Evolutionary conservation across 768 basidiomycete species (phyloP).

Genomic region (Suillus alpinus): DNA sequence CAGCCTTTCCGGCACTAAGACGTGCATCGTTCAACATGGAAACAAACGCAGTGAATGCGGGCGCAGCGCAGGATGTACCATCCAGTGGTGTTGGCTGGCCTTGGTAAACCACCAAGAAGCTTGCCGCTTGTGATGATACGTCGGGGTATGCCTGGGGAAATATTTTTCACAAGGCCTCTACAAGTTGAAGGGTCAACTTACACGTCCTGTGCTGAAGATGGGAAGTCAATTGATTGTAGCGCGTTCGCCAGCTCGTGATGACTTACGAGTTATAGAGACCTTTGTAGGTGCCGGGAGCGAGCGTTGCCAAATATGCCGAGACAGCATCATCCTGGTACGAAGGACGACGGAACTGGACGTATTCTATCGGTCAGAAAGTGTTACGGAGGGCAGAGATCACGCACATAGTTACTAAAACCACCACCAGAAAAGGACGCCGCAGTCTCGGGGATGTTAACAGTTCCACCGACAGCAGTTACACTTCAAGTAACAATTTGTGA

Average conservation of each 20-base stretch:
- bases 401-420: constrained; percentile 68
- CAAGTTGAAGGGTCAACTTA: constrained; percentile 27
- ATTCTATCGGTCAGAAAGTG: background rate
- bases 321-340: constrained; percentile 50
- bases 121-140: constrained; percentile 56
- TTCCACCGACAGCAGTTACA: constrained; percentile 73
- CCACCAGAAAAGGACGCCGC: constrained; percentile 67
- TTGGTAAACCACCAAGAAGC: constrained; percentile 46
- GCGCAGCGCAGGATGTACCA: constrained; percentile 67
- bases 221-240: constrained; percentile 1
- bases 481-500: constrained; percentile 29
- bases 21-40: constrained; percentile 66
- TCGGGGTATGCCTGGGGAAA: constrained; percentile 55
- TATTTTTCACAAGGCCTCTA: background rate
- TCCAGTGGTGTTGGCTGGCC: constrained; percentile 41
- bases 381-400: constrained; percentile 16
- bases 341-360: constrained; percentile 50
- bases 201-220: constrained; percentile 48
- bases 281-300: constrained; percentile 48
- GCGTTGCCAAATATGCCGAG: constrained; percentile 38
- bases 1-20: constrained; percentile 34
- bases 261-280: constrained; percentile 61
- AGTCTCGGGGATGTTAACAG: constrained; percentile 55
- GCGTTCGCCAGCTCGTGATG: background rate
- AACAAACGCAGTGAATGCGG: constrained; percentile 62